These are phyloP conservation scores for Alternaria ethzedia DNA, from an alignment of 2,329 filamentous ascomycete genomes.

Conservation along the genomic window DNA sequence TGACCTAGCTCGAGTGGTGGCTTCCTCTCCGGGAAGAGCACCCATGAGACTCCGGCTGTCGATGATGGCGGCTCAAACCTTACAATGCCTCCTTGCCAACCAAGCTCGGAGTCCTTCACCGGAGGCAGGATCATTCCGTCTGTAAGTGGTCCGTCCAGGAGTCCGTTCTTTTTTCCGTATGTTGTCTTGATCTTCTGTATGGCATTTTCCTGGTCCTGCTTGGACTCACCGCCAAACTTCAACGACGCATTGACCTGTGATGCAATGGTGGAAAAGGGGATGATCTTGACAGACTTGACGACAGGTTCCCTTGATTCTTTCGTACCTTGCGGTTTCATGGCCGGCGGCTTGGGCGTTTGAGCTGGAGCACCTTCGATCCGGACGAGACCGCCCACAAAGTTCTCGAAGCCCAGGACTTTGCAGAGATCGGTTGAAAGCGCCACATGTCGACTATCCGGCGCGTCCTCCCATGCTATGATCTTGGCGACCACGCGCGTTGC, in stretches of 20 bases:
- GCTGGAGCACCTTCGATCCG: constrained; percentile 83
- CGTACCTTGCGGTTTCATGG: constrained; percentile 42
- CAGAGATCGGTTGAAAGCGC: constrained; percentile 82
- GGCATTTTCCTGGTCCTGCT: constrained; percentile 79
- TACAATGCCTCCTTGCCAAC: constrained; percentile 84
- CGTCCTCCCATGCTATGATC: constrained; percentile 80
- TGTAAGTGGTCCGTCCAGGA: constrained; percentile 85
- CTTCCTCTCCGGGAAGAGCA: constrained; percentile 77
- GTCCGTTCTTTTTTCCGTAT: constrained; percentile 68
- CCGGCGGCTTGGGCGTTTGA: constrained; percentile 69
- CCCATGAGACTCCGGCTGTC: constrained; percentile 63
- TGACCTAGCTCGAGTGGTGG: constrained; percentile 77
- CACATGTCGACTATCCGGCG: constrained; percentile 79
- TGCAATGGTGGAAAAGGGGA: constrained; percentile 72
- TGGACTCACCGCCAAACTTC: constrained; percentile 87
- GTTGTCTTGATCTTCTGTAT: constrained; percentile 73
- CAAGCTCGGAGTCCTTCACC: constrained; percentile 60
- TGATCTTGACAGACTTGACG: constrained; percentile 76
- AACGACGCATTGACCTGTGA: constrained; percentile 69
- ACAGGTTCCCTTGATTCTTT: constrained; percentile 53
- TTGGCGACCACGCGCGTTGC: constrained; percentile 76
- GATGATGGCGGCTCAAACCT: constrained; percentile 70
- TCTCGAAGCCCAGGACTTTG: constrained; percentile 71
- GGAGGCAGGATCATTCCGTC: constrained; percentile 81
- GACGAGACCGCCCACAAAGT: constrained; percentile 83